phyloP scores from a whole-genome alignment of 1,284 basidiomycete genomes.

The Caloboletus firmus region DNA sequence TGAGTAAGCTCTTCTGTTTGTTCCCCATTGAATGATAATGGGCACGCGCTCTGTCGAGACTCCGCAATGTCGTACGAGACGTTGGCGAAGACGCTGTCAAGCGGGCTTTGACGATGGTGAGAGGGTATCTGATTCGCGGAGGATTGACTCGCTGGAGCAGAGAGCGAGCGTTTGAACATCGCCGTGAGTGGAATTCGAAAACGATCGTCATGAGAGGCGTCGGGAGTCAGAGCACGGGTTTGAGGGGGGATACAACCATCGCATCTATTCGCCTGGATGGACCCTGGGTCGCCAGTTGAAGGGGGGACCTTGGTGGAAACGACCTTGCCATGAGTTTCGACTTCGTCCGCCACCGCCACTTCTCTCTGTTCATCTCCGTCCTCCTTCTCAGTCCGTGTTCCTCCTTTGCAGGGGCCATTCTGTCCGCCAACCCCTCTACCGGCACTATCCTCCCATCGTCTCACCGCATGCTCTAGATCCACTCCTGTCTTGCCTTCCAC shows the following conservation, averaged over 20 bases:
- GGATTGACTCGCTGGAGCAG: conserved; percentile 45
- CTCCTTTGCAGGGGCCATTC: conserved; percentile 5
- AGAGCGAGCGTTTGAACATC: conserved; percentile 60
- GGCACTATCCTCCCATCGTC: conserved; percentile 37
- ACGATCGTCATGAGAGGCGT: conserved; percentile 32
- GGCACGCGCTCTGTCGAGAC: conserved; percentile 12
- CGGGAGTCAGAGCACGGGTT: conserved; percentile 35
- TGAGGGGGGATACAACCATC: conserved; percentile 18
- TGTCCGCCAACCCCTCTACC: conserved; percentile 6
- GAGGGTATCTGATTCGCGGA: conserved; percentile 11
- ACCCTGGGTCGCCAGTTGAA: not conserved
- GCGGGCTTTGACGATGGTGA: conserved; percentile 23
- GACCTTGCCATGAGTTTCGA: conserved; percentile 8
- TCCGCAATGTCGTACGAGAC: conserved; percentile 35
- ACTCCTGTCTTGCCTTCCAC: conserved; percentile 50
- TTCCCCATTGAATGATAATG: conserved; percentile 16
- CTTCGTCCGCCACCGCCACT: conserved; percentile 18
- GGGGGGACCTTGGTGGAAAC: conserved; percentile 1
- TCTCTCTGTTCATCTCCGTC: conserved; percentile 28
- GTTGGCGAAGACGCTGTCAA: conserved; percentile 33
- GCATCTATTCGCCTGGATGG: conserved; percentile 5
- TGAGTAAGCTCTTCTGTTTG: conserved; percentile 23
- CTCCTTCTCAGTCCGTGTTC: conserved; percentile 5
- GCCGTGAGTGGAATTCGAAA: conserved; percentile 53
- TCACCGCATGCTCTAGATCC: conserved; percentile 49